Base-by-base conservation (phyloP, 1,284 basidiomycete genomes). In the Pseudomicrostroma phylloplanum region DNA sequence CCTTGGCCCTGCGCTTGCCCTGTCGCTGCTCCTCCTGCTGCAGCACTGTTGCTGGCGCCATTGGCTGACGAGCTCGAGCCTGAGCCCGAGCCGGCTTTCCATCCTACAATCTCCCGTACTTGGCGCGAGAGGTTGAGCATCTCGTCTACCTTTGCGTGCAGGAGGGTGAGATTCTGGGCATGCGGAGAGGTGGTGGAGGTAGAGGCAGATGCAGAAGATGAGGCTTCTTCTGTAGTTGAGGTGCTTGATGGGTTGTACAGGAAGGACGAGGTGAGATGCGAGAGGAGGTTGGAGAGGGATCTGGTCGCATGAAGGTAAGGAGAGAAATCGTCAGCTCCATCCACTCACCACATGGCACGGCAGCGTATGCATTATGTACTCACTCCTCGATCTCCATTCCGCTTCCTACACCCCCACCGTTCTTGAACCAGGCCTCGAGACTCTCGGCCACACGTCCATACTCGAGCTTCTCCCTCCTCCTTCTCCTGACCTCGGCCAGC, bases 191-290 rank as follows among this genome's bases (percentile, higher is more conserved):
- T 48, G 43, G 15, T 48, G 43, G 43, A 36, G 4, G 30, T 36
- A 9, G 43, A 48, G 17, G 43, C 21, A 13, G 43, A 3, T 48
- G 43, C 43, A n/a, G 15, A 21, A 21, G 43, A 48, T 6, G 43
- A 21, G 43, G 43, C 43, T n/a, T 17, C 17, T 6, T 48, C 43
- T 48, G 15, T 17, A 12, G 43, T 48, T 13, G 15, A 17, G 43
- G 43, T 48, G 43, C 43, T 48, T 48, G 43, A 48, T 48, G 43
- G 43, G 43, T 48, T 48, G 43, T 48, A 48, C 43, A 48, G 43
- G 43, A 48, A 48, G 43, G 43, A 48, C 3, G 43, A 48, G 43
- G 43, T 48, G 12, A 48, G 43, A 12, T 48, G 43, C 43, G 43
- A 48, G 43, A 48, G 43, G 43, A 48, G 43, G 6, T 17, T 48